phyloP scores from a whole-genome alignment of 1,284 basidiomycete genomes.

The Ustilago nuda region DNA sequence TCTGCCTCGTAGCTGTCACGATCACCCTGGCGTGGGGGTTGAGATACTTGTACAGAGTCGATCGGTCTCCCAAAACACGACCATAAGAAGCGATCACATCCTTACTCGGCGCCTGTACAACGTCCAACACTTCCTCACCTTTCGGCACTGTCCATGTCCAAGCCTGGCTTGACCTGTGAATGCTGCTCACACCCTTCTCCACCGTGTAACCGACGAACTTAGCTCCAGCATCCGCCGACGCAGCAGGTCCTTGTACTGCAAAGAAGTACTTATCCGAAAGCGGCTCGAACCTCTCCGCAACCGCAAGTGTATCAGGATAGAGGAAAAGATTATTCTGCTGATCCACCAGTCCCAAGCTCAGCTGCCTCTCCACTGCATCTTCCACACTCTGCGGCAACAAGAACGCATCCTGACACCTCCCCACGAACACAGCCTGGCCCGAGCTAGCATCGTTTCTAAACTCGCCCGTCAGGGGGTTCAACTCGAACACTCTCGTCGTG shows the following conservation, averaged over 20 bases:
- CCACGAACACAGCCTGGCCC: conserved; percentile 49
- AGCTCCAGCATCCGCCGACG: conserved; percentile 1
- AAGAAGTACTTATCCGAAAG: conserved; percentile 46
- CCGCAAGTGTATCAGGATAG: conserved; percentile 52
- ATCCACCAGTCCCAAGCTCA: conserved; percentile 76
- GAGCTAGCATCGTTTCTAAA: conserved; percentile 47
- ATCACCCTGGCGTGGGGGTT: conserved; percentile 83
- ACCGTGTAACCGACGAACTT: conserved; percentile 50
- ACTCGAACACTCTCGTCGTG: conserved; percentile 63
- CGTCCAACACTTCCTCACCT: conserved; percentile 49
- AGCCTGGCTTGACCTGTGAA: conserved; percentile 33
- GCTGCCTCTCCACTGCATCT: conserved; percentile 65
- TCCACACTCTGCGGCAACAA: conserved; percentile 48
- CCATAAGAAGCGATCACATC: conserved; percentile 71
- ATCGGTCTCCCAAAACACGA: conserved; percentile 85
- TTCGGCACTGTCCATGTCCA: conserved; percentile 56
- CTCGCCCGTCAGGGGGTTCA: conserved; percentile 65
- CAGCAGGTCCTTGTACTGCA: conserved; percentile 18
- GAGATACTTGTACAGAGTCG: conserved; percentile 92
- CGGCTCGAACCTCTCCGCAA: conserved; percentile 45
- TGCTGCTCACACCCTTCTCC: conserved; percentile 32
- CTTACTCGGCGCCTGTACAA: conserved; percentile 26
- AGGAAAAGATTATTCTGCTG: conserved; percentile 69
- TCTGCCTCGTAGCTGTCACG: conserved; percentile 66
- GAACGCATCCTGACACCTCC: conserved; percentile 54